Evolutionary conservation across 169 alveolate genomes (phyloP).

Genomic region (Cystoisospora suis): DNA sequence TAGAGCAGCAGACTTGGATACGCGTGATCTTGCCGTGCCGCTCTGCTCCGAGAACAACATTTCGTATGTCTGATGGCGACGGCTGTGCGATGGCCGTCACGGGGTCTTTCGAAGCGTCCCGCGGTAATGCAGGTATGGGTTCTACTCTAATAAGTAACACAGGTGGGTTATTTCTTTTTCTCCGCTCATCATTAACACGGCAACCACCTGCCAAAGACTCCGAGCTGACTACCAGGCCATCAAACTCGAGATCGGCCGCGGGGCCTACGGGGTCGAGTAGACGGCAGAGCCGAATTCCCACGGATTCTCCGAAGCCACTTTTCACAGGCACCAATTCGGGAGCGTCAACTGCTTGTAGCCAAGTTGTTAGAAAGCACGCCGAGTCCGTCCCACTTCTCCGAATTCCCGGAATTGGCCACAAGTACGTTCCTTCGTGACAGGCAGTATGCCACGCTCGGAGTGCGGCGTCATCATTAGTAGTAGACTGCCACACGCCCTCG

Average conservation of each 20-base stretch:
- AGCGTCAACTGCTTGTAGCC: too few species aligned
- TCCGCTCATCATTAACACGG: slow-evolving; percentile 35
- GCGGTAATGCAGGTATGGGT: not conserved
- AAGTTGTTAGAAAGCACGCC: too few species aligned
- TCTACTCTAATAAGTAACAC: slow-evolving; percentile 29
- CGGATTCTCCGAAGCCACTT: not conserved
- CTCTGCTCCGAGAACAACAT: not conserved
- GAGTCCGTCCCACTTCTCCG: too few species aligned
- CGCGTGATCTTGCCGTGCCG: not conserved
- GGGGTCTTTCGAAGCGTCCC: not conserved
- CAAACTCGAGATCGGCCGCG: slow-evolving; percentile 52
- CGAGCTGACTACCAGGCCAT: slow-evolving; percentile 53
- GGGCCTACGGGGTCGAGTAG: slow-evolving; percentile 62
- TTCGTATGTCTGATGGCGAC: not conserved
- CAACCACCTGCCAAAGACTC: slow-evolving; percentile 58
- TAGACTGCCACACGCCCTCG: too few species aligned
- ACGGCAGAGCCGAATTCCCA: slow-evolving; percentile 6
- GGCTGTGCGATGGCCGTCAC: not conserved
- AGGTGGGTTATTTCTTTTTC: slow-evolving; percentile 27
- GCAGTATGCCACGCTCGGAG: too few species aligned
- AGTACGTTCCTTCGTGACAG: too few species aligned
- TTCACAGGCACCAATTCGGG: too few species aligned
- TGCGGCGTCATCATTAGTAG: too few species aligned
- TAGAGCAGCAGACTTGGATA: not conserved
- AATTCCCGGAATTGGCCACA: too few species aligned